Conservation (phyloP, 2,329 filamentous ascomycete species). For the Pestalotiopsis fici region DNA sequence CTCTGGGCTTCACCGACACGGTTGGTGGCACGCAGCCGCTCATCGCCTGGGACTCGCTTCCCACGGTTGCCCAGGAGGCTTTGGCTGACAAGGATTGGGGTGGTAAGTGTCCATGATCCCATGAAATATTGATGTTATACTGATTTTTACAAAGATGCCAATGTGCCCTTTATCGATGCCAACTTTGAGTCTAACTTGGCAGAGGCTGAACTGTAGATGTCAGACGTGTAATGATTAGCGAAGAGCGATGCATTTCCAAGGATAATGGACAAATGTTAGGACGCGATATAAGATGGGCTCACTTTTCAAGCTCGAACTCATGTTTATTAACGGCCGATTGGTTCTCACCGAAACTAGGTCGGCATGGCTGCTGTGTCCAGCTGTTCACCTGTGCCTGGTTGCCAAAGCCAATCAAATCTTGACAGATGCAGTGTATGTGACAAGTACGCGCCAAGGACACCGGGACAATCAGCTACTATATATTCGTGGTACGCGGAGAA, state of each 20-base stretch:
- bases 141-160: neutral
- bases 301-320: too few species aligned
- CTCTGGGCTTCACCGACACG: constrained; percentile 6
- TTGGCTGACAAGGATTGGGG: constrained; percentile 8
- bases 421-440: too few species aligned
- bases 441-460: too few species aligned
- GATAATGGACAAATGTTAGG: neutral
- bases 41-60: constrained; percentile 4
- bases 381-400: too few species aligned
- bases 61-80: constrained; percentile 6
- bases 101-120: neutral
- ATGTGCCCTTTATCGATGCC: constrained; percentile 7
- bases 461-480: too few species aligned
- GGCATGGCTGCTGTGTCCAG: too few species aligned
- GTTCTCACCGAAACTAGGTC: too few species aligned
- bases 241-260: neutral
- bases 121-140: neutral
- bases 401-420: too few species aligned
- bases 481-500: too few species aligned
- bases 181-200: constrained; percentile 9
- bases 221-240: neutral
- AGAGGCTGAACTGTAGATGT: neutral
- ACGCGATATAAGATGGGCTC: neutral
- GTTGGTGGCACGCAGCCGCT: constrained; percentile 6
- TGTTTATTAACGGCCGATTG: too few species aligned